Percentiles rank a stretch among this genome's conserved stretches.
Evolutionary conservation across 345 rosid genomes (phyloP).

Genomic region (Eucalyptus virginea): DNA sequence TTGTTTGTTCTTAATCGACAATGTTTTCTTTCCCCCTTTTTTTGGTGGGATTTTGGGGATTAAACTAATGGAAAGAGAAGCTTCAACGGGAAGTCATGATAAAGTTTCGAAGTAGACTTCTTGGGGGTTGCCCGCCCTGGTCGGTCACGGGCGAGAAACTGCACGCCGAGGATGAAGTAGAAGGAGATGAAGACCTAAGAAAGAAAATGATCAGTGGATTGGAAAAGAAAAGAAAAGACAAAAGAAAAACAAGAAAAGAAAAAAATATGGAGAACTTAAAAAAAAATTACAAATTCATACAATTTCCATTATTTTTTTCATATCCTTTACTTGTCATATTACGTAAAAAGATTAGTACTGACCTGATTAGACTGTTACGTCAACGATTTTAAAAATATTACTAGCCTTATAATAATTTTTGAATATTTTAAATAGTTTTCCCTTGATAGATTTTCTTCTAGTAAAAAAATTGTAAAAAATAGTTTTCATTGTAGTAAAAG

Average conservation of each 20-base stretch:
- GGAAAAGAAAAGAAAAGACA: background rate
- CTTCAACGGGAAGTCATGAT: background rate
- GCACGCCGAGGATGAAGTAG: background rate
- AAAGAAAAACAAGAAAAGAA: too few species aligned
- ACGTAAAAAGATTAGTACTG: rapidly evolving
- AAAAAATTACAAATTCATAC: too few species aligned
- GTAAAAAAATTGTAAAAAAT: too few species aligned
- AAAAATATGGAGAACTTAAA: too few species aligned
- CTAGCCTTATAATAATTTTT: background rate
- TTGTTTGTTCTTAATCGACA: background rate
- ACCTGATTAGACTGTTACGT: rapidly evolving
- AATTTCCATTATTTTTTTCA: too few species aligned
- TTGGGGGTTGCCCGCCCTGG: too few species aligned
- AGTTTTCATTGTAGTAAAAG: rapidly evolving
- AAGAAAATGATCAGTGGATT: background rate
- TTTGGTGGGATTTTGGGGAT: background rate
- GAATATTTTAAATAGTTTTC: too few species aligned
- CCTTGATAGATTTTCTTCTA: background rate
- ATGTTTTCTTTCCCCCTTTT: background rate
- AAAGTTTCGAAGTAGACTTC: background rate
- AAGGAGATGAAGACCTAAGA: background rate
- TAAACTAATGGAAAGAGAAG: background rate
- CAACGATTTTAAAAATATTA: too few species aligned
- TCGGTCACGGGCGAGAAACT: background rate
- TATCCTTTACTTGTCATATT: too few species aligned